Evolutionary conservation across 257 asterid species (phyloP), one percentile per base, ranked within the genome.

Genomic region (Pogostemon cablin): DNA sequence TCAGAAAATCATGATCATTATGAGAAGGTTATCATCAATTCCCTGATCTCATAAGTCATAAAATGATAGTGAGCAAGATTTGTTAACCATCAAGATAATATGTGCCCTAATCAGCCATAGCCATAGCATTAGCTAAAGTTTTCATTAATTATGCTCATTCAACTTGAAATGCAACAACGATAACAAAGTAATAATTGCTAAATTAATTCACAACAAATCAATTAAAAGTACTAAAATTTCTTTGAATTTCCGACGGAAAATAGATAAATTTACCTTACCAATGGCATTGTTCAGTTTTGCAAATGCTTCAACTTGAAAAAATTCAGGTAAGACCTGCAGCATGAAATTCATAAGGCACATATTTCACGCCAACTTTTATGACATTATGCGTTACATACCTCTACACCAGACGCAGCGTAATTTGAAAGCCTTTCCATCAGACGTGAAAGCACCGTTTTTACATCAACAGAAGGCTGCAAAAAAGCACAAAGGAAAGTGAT

Each of bases 301-400:
- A 80, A 95, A 95, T 72, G 99, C 99, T 86, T 95, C 99, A 52
- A 91, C 98, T 87, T 92, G 99, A 75, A 89, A 95, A 83, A 91
- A 90, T 77, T 88, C 96, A 44, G 98, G 97, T 65, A 95, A 81
- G 65, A 95, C 99, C 99, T 95, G 92, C 86, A 82, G 78, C 66
- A 62, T 50, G 47, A 58, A 78, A 77, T 58, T 75, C 78, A 57
- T 86, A 73, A 85, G 85, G 46, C 57, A 72, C 43, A 72, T 56
- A 68, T 60, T 57, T 64, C 58, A 75, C 71, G 53, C 62, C 67
- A 67, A 79, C 40, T 56, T 56, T 57, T 61, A 41, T 37, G 68
- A 56, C 71, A 48, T 54, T 67, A 41, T 61, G 48, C 43, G 9
- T 37, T 69, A 80, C 95, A 84, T 83, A 88, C 99, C 73, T 95